These are phyloP conservation scores for Trypanosoma mega DNA, from an alignment of 208 protist species.

Conservation along the genomic window DNA sequence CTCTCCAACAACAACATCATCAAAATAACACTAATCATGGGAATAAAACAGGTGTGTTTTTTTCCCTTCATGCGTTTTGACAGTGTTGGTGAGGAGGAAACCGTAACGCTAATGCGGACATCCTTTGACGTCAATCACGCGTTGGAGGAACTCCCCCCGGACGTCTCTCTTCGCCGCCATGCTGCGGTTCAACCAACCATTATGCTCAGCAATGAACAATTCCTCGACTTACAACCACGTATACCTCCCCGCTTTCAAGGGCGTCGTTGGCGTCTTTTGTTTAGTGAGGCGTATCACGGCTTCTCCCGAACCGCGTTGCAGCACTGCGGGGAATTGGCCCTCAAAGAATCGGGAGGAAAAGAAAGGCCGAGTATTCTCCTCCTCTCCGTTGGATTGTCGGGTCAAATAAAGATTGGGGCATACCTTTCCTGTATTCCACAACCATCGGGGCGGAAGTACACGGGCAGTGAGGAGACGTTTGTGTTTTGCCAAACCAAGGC, in stretches of 20 bases:
- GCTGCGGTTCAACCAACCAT: background rate
- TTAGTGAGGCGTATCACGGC: constrained; percentile 10
- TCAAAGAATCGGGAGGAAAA: constrained; percentile 1
- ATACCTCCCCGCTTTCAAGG: constrained; percentile 17
- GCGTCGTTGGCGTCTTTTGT: constrained; percentile 16
- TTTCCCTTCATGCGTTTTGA: constrained; percentile 10
- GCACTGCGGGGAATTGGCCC: background rate
- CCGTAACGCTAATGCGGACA: too few relatives aligned
- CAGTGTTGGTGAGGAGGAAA: background rate
- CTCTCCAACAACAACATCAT: background rate
- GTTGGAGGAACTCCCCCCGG: constrained; percentile 9
- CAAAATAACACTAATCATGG: too few relatives aligned
- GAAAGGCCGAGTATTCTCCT: constrained; percentile 16
- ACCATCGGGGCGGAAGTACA: constrained; percentile 6
- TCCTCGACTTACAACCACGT: constrained; percentile 8
- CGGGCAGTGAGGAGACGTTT: constrained; percentile 17
- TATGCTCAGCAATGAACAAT: constrained; percentile 1
- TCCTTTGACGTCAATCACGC: constrained; percentile 11
- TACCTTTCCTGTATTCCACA: constrained; percentile 19
- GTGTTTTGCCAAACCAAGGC: constrained; percentile 7
- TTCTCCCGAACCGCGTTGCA: constrained; percentile 16
- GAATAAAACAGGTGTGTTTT: background rate
- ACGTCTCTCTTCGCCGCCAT: constrained; percentile 7
- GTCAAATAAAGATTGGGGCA: constrained; percentile 2
- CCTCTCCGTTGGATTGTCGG: constrained; percentile 3